Base-by-base conservation (phyloP, 345 rosid genomes). In the Turnera subulata region DNA sequence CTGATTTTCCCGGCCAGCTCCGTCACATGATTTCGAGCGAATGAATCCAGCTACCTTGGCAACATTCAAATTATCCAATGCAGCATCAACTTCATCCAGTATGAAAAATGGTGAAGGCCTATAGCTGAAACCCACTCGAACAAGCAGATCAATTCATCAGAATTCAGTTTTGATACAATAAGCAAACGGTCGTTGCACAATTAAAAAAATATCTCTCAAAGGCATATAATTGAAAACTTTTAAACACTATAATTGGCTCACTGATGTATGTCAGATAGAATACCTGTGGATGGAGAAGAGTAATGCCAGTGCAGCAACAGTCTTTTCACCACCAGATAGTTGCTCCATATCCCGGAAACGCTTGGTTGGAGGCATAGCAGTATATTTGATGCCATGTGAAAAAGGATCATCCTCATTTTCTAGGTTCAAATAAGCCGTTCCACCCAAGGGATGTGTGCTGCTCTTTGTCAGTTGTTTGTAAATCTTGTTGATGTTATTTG, bases 341-440 rank as follows among this genome's bases (percentile, higher is more conserved):
- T 85, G 97, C 70, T 93, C 99, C 99, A 93, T 93, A 65, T 89
- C 99, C 42, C 99, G 88, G 55, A 93, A 89, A 26, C 99, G 94
- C 84, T 93, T 93, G 40, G 97, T 87, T 70, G 99, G 97, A 51
- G 99, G 99, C 99, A 93, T 89, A 48, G 93, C 91, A 32, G 97
- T 93, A 63, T 74, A 93, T 66, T 89, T 89, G 69, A 86, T 89
- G 53, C 99, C 99, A 73, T 93, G 83, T 48, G 89, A 70, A 70
- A 80, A 93, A 6, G 99, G 99, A 70, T 93, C 99, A 58, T 93
- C 99, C 64, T 89, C 99, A 46, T 86, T 92, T 72, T 92, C 98
- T 55, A 89, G 72, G 78, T 85, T 93, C 66, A 93, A 66, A 80
- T 89, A 89, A 26, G 99, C 94, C 22, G 89, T 86, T 56, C 99